Evolutionary conservation across 1,284 basidiomycete species (phyloP), one percentile per base, ranked within the genome.

Genomic region (Ustilago crameri): DNA sequence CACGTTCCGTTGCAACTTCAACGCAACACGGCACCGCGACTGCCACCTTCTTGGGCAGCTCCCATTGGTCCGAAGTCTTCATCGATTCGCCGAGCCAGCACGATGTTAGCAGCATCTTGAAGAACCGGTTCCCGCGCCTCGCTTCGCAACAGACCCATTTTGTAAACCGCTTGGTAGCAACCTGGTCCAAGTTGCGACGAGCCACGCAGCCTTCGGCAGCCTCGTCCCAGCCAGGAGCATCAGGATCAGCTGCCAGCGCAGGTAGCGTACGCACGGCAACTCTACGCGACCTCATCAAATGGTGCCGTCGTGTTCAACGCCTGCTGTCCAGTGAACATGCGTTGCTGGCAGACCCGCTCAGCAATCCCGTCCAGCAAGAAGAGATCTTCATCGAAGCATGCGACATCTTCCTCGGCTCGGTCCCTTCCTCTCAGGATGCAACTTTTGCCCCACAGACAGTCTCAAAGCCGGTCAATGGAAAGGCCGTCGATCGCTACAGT

Each of bases 371-470:
- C 0, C 82, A 94, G 10, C 90, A 95, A 56, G 95, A 98, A 81
- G 92, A 95, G 57, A 89, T 96, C 23, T 94, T 91, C 76, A 86
- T 95, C 42, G 93, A 96, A 81, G 93, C 92, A 0, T 88, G 91
- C 24, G 96, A 98, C 82, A 89, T 96, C 24, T 98, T 98, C 85
- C 91, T 98, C 67, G 93, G 93, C 88, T 24, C 89, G 67, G 55
- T 76, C 10, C 53, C 73, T 24, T 23, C 56, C n/a, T 34, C 56
- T 14, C 62, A 66, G 20, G 57, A 60, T 9, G 48, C 37, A 5
- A 2, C 12, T 20, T 23, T 22, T 15, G 38, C 5, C 42, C 26
- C 49, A 42, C 23, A 35, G 20, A 12, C 18, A 20, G 34, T 46
- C 4, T 27, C 45, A 12, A 57, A 53, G 24, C 32, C 56, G 22